Conservation (phyloP, 2,329 filamentous ascomycete species). For the Xylariaceae sp. region DNA sequence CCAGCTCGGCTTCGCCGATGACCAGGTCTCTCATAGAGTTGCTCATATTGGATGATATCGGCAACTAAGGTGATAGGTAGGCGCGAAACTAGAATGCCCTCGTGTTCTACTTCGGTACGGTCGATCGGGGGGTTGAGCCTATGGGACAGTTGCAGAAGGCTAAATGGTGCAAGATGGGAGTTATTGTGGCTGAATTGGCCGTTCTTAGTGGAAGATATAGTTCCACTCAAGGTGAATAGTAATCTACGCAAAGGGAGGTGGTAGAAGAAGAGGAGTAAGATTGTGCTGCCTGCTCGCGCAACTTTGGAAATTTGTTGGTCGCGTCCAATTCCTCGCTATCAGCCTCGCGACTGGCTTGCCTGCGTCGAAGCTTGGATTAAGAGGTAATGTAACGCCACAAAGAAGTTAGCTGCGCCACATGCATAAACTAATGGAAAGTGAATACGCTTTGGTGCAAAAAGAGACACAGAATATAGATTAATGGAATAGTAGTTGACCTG, state of each 20-base stretch:
- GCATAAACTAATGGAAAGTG: too few species aligned
- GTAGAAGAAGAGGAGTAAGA: conserved; percentile 3
- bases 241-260: background rate
- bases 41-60: conserved; percentile 59
- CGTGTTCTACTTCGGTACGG: background rate
- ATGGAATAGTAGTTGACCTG: too few species aligned
- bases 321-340: background rate
- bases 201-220: too few species aligned
- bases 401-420: too few species aligned
- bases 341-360: conserved; percentile 16
- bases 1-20: conserved; percentile 83
- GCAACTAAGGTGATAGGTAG: background rate
- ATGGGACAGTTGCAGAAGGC: background rate
- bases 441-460: too few species aligned
- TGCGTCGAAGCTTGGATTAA: too few species aligned
- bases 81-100: background rate
- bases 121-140: background rate
- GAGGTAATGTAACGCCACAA: too few species aligned
- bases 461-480: too few species aligned
- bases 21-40: conserved; percentile 76
- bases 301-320: conserved; percentile 14
- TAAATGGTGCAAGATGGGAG: background rate
- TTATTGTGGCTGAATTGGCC: background rate
- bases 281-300: background rate
- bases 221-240: too few species aligned